Conservation (phyloP, 1,284 basidiomycete species). For the Laetiporus sulphureus region DNA sequence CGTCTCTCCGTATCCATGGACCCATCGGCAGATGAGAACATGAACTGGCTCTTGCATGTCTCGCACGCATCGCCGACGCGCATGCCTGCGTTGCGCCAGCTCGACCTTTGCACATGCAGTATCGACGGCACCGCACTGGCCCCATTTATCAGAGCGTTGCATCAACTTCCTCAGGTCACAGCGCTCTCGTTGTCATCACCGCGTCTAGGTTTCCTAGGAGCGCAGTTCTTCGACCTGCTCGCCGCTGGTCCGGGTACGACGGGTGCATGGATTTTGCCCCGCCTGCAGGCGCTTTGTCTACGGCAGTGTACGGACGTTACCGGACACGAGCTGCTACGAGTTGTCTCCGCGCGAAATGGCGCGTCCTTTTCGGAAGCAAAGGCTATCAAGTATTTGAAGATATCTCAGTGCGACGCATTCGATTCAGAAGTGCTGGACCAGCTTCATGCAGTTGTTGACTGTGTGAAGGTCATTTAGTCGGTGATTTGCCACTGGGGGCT, state of each 20-base stretch:
- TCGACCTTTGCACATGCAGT: slow-evolving; percentile 27
- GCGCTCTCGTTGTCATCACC: slow-evolving; percentile 26
- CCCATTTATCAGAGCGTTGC: slow-evolving; percentile 25
- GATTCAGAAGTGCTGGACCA: slow-evolving; percentile 22
- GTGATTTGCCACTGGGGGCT: no score
- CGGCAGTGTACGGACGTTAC: slow-evolving; percentile 26
- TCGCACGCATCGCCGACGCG: slow-evolving; percentile 14
- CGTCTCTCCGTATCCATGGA: slow-evolving; percentile 27
- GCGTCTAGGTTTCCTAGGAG: slow-evolving; percentile 20
- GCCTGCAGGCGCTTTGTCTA: slow-evolving; percentile 24
- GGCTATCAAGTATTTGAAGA: slow-evolving; percentile 20
- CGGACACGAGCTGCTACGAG: slow-evolving; percentile 26
- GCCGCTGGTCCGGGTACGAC: slow-evolving; percentile 14
- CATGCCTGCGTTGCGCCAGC: slow-evolving; percentile 22
- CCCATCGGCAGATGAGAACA: slow-evolving; percentile 22
- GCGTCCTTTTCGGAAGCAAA: slow-evolving; percentile 11
- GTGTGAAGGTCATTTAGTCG: slow-evolving; percentile 17
- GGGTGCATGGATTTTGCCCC: slow-evolving; percentile 25
- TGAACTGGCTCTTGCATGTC: slow-evolving; percentile 27
- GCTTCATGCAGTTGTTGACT: slow-evolving; percentile 16
- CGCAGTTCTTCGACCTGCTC: slow-evolving; percentile 26
- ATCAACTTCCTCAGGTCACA: slow-evolving; percentile 24
- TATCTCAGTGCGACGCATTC: slow-evolving; percentile 22
- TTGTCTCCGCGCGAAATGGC: slow-evolving; percentile 21
- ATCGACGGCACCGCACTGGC: slow-evolving; percentile 25